These are phyloP conservation scores for Hypoxylon sp. DNA, from an alignment of 2,329 filamentous ascomycete genomes.

Conservation along the genomic window DNA sequence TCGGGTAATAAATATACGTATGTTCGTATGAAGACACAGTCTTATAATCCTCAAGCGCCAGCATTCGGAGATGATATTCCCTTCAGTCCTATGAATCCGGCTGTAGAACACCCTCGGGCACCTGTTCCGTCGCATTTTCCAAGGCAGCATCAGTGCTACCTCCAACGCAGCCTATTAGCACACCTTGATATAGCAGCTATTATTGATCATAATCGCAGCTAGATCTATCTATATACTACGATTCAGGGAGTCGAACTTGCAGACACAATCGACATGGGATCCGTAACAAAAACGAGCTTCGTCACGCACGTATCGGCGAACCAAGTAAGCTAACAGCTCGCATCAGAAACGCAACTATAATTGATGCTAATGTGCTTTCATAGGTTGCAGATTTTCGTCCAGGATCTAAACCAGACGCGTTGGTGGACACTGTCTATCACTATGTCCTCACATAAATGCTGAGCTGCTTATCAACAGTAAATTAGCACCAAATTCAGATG, in stretches of 20 bases:
- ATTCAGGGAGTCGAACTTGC: not conserved
- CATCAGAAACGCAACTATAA: not conserved
- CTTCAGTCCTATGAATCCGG: not conserved
- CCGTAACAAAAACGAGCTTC: slow-evolving; percentile 27
- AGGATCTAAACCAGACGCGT: slow-evolving; percentile 14
- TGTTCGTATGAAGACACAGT: not conserved
- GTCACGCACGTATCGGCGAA: slow-evolving; percentile 4
- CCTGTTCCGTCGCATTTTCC: not conserved
- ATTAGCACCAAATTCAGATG: slow-evolving; percentile 13
- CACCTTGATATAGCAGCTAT: not conserved
- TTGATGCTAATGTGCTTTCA: slow-evolving; percentile 12
- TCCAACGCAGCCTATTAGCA: too few relatives aligned
- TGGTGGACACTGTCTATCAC: slow-evolving; percentile 1
- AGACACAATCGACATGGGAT: slow-evolving; percentile 27
- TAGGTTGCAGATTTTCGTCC: slow-evolving; percentile 20
- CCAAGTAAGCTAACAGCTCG: slow-evolving; percentile 7
- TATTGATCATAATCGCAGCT: not conserved
- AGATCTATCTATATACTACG: not conserved
- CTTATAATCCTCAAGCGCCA: not conserved
- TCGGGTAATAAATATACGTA: not conserved
- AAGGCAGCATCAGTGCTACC: not conserved
- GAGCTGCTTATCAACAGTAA: slow-evolving; percentile 12
- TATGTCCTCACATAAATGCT: not conserved
- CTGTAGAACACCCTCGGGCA: not conserved
- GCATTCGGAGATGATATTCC: not conserved